Evolutionary conservation across 345 rosid genomes (phyloP).

Genomic region (Rhodomyrtus tomentosa): DNA sequence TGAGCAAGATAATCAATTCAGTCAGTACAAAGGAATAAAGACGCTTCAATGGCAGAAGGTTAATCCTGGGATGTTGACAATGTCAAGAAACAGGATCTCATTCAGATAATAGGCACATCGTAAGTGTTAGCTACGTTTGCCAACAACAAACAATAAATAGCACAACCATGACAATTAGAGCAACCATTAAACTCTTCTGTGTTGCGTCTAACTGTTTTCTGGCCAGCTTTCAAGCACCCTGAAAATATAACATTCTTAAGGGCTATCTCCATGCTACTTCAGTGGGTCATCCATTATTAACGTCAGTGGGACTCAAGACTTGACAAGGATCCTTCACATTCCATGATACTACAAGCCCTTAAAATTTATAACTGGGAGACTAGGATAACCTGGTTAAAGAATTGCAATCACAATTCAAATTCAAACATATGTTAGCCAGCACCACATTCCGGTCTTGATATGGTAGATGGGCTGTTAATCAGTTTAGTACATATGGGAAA

Average conservation of each 20-base stretch:
- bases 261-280: not conserved
- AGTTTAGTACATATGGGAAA: not conserved
- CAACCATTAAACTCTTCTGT: not conserved
- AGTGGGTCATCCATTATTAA: not conserved
- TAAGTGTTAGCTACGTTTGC: not conserved
- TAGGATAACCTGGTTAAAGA: not conserved
- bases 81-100: not conserved
- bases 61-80: not conserved
- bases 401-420: not conserved
- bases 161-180: not conserved
- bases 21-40: not conserved
- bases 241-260: not conserved
- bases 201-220: not conserved
- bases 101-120: not conserved
- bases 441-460: not conserved
- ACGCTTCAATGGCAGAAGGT: not conserved
- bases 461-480: not conserved
- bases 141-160: not conserved
- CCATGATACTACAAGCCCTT: not conserved
- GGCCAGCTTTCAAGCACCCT: not conserved
- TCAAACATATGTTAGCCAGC: not conserved
- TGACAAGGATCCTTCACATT: not conserved
- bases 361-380: not conserved
- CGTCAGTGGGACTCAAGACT: not conserved
- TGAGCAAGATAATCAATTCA: not conserved